A percentile compares a stretch with the other conserved stretches of the same genome.
Evolutionary conservation across 352 stramenopile species (phyloP).

Genomic region (Pythium aristosporum): DNA sequence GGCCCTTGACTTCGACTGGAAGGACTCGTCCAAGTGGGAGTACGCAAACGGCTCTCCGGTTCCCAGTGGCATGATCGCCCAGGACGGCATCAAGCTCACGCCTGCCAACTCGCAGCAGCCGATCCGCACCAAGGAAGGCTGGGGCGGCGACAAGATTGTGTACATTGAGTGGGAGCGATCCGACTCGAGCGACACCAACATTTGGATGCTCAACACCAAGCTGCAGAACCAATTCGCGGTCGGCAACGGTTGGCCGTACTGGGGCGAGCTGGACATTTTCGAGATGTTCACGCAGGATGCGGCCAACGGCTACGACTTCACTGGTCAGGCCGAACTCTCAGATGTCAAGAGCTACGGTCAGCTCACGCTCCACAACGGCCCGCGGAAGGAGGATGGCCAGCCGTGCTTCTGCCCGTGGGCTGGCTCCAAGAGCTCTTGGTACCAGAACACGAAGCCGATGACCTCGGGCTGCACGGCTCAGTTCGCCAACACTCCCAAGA

Average conservation of each 20-base stretch:
- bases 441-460: slow-evolving; percentile 58
- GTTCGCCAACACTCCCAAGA: slow-evolving; percentile 54
- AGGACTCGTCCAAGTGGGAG: slow-evolving; percentile 56
- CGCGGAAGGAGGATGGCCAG: slow-evolving; percentile 32
- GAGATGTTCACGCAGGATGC: slow-evolving; percentile 83
- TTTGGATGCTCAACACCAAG: slow-evolving; percentile 85
- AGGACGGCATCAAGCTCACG: slow-evolving; percentile 54
- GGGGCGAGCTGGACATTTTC: slow-evolving; percentile 77
- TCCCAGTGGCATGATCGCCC: slow-evolving; percentile 41
- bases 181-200: slow-evolving; percentile 71
- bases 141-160: slow-evolving; percentile 71
- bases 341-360: slow-evolving; percentile 60
- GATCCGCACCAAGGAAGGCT: slow-evolving; percentile 62
- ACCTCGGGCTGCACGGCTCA: slow-evolving; percentile 66
- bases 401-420: slow-evolving; percentile 58
- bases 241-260: slow-evolving; percentile 69
- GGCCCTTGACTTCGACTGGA: slow-evolving; percentile 69
- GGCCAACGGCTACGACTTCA: slow-evolving; percentile 47
- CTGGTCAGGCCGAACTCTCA: slow-evolving; percentile 34
- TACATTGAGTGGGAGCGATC: slow-evolving; percentile 69
- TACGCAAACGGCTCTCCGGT: slow-evolving; percentile 44
- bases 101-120: slow-evolving; percentile 50
- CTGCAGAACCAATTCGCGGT: slow-evolving; percentile 55
- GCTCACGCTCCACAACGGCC: slow-evolving; percentile 74
- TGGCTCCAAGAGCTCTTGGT: slow-evolving; percentile 51